A percentile compares a stretch with the other conserved stretches of the same genome.
Evolutionary conservation across 192 early-diverging fungal genomes (phyloP).

Genomic region (Umbelopsis sp.): DNA sequence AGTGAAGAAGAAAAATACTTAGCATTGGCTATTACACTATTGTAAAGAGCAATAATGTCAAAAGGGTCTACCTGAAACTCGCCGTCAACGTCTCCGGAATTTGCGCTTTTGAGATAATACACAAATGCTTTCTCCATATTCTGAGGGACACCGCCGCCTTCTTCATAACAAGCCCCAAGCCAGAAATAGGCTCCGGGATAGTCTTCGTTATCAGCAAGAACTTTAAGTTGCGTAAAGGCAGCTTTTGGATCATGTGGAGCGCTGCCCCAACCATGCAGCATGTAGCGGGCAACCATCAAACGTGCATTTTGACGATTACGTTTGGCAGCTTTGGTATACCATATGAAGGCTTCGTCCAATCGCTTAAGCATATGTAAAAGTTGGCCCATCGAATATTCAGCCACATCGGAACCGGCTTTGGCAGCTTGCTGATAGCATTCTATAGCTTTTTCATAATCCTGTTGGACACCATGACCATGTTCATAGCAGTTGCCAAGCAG

Average conservation of each 20-base stretch:
- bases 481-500: constrained; percentile 40
- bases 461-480: constrained; percentile 35
- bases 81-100: constrained; percentile 30
- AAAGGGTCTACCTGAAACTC: constrained; percentile 34
- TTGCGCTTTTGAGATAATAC: constrained; percentile 31
- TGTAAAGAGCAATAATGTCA: not conserved
- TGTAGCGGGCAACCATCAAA: constrained; percentile 37
- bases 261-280: constrained; percentile 34
- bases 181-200: constrained; percentile 31
- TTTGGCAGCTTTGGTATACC: constrained; percentile 24
- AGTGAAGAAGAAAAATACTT: constrained; percentile 12
- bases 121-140: constrained; percentile 29
- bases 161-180: constrained; percentile 29
- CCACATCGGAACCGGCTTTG: constrained; percentile 23
- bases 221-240: constrained; percentile 26
- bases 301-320: constrained; percentile 24
- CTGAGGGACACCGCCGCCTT: constrained; percentile 10
- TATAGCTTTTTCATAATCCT: constrained; percentile 28
- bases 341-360: constrained; percentile 15
- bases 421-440: constrained; percentile 39
- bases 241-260: constrained; percentile 14
- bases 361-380: constrained; percentile 18
- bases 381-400: constrained; percentile 20
- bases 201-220: constrained; percentile 19
- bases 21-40: not conserved